Base-by-base conservation (phyloP, 306 rosid genomes). In the Astragalus membranaceus region DNA sequence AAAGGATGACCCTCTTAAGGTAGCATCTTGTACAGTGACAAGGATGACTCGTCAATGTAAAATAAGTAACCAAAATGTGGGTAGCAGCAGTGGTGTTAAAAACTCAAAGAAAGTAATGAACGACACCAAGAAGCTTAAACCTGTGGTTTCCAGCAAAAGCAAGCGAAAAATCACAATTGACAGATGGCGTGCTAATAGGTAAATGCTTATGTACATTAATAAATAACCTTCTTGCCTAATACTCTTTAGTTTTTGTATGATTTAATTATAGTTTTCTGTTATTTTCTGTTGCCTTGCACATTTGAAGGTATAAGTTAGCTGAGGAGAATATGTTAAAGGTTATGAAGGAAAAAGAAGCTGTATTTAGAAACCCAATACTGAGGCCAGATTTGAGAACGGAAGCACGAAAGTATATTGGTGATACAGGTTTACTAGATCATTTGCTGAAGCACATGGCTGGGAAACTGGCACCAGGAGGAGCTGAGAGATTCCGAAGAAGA, bases 401-500 rank as follows among this genome's bases (percentile, higher is more conserved):
- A 71, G 97, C 99, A 12, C 63, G 97, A 54, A 91, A 83, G 81
- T 61, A 85, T 51, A 91, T 94, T 46, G 96, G 99, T 5, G 99
- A 94, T 48, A 94, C 99, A 0, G 99, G 99, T 42, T 48, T 94
- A 67, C 84, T 94, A 0, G 99, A 91, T 75, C 99, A 94, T 80
- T 79, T 94, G 80, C 82, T 94, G 30, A 94, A 91, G 83, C 96
- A 94, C 75, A 94, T 94, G 95, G 92, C 97, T 5, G 99, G 92
- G 20, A 91, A 84, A 78, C 88, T 91, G 66, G 96, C 91, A 14
- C 97, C 99, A 0, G 97, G 95, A 2, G 99, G 95, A 49, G 43
- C 30, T 3, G 89, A 87, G 55, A 75, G 99, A 67, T 94, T 94
- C 62, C 82, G 88, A 35, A 79, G 97, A 48, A 78, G 97, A 6